phyloP scores from a whole-genome alignment of 805 yeast species.

The Clavispora vitiphila region DNA sequence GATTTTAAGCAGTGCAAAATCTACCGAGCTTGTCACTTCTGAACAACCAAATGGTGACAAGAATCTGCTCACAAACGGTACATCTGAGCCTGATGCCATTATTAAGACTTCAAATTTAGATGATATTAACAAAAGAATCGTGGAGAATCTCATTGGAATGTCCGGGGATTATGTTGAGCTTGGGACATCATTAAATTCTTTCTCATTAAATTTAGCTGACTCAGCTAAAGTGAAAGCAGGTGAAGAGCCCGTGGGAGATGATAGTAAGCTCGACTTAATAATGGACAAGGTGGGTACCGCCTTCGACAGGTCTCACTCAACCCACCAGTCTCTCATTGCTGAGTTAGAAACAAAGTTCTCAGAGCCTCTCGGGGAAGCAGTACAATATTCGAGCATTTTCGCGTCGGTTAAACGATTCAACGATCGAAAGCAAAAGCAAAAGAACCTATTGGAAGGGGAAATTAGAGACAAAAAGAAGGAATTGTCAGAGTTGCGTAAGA shows the following conservation, averaged over 20 bases:
- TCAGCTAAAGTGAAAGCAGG: slow-evolving; percentile 16
- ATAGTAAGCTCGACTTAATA: slow-evolving; percentile 27
- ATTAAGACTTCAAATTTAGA: slow-evolving; percentile 42
- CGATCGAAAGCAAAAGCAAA: slow-evolving; percentile 32
- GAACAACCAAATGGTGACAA: neutral
- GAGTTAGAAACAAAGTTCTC: slow-evolving; percentile 55
- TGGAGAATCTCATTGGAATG: slow-evolving; percentile 52
- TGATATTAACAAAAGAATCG: slow-evolving; percentile 50
- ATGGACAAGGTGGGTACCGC: slow-evolving; percentile 83
- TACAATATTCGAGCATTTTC: slow-evolving; percentile 55
- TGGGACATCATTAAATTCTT: slow-evolving; percentile 54
- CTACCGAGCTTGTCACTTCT: neutral
- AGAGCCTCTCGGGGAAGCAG: slow-evolving; percentile 69
- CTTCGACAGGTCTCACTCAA: slow-evolving; percentile 60
- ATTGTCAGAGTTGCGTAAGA: slow-evolving; percentile 22
- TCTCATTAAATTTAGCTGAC: slow-evolving; percentile 46
- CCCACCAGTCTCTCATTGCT: slow-evolving; percentile 48
- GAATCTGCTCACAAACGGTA: neutral
- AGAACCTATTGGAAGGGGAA: slow-evolving; percentile 27
- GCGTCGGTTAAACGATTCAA: slow-evolving; percentile 58
- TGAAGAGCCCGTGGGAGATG: slow-evolving; percentile 19
- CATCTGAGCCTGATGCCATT: neutral
- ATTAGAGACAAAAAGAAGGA: slow-evolving; percentile 28
- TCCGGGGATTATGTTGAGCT: slow-evolving; percentile 66
- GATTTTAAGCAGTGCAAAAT: slow-evolving; percentile 1